Conservation (phyloP, 495 filamentous ascomycete species). For the Aspergillus affinis region DNA sequence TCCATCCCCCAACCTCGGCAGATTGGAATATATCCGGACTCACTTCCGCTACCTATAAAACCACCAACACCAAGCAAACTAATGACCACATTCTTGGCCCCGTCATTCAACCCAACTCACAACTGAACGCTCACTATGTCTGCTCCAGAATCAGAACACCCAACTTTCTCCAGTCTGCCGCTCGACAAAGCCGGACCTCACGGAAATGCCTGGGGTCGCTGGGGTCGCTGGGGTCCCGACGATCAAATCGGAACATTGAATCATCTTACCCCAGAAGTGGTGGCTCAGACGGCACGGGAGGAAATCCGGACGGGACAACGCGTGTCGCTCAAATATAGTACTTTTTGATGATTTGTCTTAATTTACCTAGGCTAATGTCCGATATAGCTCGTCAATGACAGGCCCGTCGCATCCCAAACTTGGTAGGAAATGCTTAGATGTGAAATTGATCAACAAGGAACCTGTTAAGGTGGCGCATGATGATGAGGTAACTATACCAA, state of each 20-base stretch:
- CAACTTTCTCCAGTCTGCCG: conserved; percentile 44
- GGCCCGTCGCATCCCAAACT: too few relatives aligned
- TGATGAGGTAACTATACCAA: neutral
- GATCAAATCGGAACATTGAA: conserved; percentile 55
- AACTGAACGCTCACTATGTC: neutral
- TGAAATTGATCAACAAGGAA: too few relatives aligned
- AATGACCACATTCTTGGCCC: too few relatives aligned
- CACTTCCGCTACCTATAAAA: too few relatives aligned
- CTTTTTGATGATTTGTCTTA: neutral
- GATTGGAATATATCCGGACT: too few relatives aligned
- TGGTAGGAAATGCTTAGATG: too few relatives aligned
- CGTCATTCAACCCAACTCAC: too few relatives aligned
- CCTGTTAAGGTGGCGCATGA: too few relatives aligned
- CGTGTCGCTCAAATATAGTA: conserved; percentile 26
- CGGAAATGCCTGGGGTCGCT: conserved; percentile 43
- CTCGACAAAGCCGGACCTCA: conserved; percentile 46
- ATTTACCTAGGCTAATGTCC: too few relatives aligned
- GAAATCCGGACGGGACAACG: conserved; percentile 56
- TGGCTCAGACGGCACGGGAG: conserved; percentile 48
- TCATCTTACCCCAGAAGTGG: conserved; percentile 49
- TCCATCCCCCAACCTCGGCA: too few relatives aligned
- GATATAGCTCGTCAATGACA: too few relatives aligned
- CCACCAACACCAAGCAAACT: too few relatives aligned
- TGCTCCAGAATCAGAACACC: neutral
- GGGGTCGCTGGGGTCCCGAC: conserved; percentile 46